These are phyloP conservation scores for Tolypocladium ovalisporum DNA, from an alignment of 2,329 filamentous ascomycete genomes.

Conservation along the genomic window DNA sequence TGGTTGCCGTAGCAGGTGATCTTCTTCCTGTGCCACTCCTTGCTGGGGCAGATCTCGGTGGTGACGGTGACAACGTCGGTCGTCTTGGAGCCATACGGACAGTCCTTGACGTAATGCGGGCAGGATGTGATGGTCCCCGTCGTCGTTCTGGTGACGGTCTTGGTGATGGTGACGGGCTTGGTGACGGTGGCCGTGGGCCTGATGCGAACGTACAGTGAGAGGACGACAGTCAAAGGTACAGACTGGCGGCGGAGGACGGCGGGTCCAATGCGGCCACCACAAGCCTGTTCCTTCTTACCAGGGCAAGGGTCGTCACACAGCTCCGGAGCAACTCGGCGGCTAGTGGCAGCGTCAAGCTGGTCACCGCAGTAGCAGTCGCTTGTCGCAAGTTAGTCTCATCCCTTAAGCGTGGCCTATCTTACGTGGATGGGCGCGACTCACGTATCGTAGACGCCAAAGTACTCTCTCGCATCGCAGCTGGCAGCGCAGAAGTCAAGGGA, in stretches of 20 bases:
- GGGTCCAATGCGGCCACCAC: conserved; percentile 11
- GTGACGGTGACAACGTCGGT: conserved; percentile 12
- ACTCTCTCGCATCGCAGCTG: conserved; percentile 8
- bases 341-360: conserved; percentile 3
- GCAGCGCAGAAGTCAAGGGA: conserved; percentile 14
- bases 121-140: conserved; percentile 17
- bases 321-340: conserved; percentile 4
- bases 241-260: conserved; percentile 5
- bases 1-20: conserved; percentile 22
- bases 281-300: conserved; percentile 11
- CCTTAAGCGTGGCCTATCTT: background rate
- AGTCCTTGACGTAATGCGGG: conserved; percentile 10
- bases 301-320: conserved; percentile 17
- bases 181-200: background rate
- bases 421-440: conserved; percentile 4
- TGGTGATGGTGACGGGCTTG: background rate
- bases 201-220: conserved; percentile 11
- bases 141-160: background rate
- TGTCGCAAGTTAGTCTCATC: conserved; percentile 1
- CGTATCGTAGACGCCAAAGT: conserved; percentile 15
- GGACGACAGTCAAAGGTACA: background rate
- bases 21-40: conserved; percentile 16
- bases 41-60: conserved; percentile 9
- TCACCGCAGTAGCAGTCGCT: conserved; percentile 21
- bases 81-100: conserved; percentile 10